Percentiles rank a stretch among this genome's conserved stretches.
Evolutionary conservation across 2,329 filamentous ascomycete species (phyloP).

Genomic region (Aspergillus sp.): DNA sequence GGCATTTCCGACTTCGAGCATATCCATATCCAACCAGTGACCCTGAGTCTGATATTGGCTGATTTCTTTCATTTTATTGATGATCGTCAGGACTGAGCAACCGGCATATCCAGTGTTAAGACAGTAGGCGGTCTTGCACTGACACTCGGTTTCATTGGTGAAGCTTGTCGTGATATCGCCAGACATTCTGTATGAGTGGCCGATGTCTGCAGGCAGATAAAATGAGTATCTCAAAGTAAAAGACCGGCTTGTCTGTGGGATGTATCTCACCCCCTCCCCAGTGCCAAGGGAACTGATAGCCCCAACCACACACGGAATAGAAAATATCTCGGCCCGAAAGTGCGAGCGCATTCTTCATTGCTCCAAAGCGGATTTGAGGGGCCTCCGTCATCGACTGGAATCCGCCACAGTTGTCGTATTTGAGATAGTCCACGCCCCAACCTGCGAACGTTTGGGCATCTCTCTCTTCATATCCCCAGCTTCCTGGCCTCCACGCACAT

Average conservation of each 20-base stretch:
- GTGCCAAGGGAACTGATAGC: constrained; percentile 47
- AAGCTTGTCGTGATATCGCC: constrained; percentile 29
- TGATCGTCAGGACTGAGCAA: constrained; percentile 17
- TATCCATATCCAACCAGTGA: constrained; percentile 44
- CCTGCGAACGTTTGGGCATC: constrained; percentile 58
- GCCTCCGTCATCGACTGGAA: constrained; percentile 20
- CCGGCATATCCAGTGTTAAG: constrained; percentile 39
- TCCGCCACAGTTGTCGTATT: constrained; percentile 56
- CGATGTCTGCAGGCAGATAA: neutral
- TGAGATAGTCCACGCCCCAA: constrained; percentile 60
- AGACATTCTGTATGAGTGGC: constrained; percentile 31
- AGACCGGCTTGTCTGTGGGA: neutral
- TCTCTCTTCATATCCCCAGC: constrained; percentile 52
- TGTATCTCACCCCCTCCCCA: constrained; percentile 44
- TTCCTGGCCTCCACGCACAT: constrained; percentile 52
- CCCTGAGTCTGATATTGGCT: constrained; percentile 28
- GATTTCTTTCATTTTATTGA: constrained; percentile 19
- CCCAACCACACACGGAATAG: constrained; percentile 55
- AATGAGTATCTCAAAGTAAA: neutral
- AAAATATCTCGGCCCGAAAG: constrained; percentile 47
- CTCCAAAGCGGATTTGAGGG: constrained; percentile 42
- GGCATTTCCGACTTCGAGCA: constrained; percentile 51
- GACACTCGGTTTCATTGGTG: constrained; percentile 24
- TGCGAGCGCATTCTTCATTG: constrained; percentile 52
- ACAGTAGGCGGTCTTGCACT: constrained; percentile 30